Evolutionary conservation across 2,329 filamentous ascomycete species (phyloP).

Genomic region (Blastomyces percursus): DNA sequence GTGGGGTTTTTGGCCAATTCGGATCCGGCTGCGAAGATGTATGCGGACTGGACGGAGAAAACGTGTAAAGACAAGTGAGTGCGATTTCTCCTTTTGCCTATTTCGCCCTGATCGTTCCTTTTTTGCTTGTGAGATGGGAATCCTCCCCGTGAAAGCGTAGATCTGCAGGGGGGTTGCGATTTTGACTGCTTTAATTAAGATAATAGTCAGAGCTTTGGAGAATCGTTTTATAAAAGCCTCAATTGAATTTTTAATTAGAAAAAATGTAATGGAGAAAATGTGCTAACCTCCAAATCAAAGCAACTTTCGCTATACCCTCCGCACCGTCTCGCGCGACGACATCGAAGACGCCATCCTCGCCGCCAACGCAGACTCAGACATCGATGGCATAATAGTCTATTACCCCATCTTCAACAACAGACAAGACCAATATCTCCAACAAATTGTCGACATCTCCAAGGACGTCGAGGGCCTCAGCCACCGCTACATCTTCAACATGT

Average conservation of each 20-base stretch:
- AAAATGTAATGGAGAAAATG: neutral
- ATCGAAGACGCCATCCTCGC: constrained; percentile 80
- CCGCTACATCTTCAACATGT: constrained; percentile 98
- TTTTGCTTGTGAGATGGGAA: neutral
- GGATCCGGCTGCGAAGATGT: constrained; percentile 83
- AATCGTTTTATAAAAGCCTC: neutral
- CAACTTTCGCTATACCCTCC: constrained; percentile 81
- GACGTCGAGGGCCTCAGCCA: constrained; percentile 94
- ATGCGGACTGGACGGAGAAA: constrained; percentile 95
- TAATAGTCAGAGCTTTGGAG: neutral
- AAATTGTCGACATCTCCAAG: constrained; percentile 79
- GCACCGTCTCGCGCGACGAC: constrained; percentile 70
- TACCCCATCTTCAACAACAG: constrained; percentile 90
- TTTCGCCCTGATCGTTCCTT: constrained; percentile 11
- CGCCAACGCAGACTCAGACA: constrained; percentile 64
- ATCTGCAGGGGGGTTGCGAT: neutral
- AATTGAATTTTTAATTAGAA: neutral
- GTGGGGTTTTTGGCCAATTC: constrained; percentile 87
- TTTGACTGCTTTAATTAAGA: neutral
- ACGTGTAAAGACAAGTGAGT: constrained; percentile 90
- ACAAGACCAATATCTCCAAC: constrained; percentile 91
- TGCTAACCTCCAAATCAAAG: constrained; percentile 34
- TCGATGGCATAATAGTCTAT: constrained; percentile 94
- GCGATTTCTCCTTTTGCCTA: neutral
- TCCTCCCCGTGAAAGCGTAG: neutral